phyloP scores from a whole-genome alignment of 1,284 basidiomycete species.

The Takashimella tepidaria region DNA sequence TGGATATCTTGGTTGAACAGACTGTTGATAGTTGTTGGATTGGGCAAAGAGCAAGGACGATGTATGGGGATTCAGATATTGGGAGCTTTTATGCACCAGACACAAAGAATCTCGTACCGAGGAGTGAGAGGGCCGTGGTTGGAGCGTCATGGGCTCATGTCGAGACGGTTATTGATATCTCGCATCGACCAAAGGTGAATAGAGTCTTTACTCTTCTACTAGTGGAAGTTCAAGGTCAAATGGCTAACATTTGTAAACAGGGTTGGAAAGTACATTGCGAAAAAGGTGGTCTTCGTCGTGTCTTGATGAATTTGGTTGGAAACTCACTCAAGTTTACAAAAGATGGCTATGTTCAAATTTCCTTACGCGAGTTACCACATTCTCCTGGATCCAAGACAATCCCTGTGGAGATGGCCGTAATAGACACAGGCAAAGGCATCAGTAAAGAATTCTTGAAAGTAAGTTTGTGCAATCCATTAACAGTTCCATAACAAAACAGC shows the following conservation, averaged over 20 bases:
- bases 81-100: constrained; percentile 84
- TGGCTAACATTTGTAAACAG: constrained; percentile 45
- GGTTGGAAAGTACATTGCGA: constrained; percentile 88
- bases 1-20: constrained; percentile 87
- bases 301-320: constrained; percentile 92
- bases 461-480: too few species aligned
- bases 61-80: constrained; percentile 65
- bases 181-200: constrained; percentile 60
- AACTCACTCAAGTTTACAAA: constrained; percentile 92
- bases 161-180: constrained; percentile 83
- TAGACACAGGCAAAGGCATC: constrained; percentile 90
- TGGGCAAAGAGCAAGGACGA: constrained; percentile 75
- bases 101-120: constrained; percentile 42
- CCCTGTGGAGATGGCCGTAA: constrained; percentile 77
- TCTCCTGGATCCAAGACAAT: constrained; percentile 57
- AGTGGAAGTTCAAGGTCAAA: background rate
- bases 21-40: constrained; percentile 95
- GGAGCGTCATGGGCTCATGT: constrained; percentile 42
- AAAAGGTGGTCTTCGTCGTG: constrained; percentile 82
- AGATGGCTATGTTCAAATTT: constrained; percentile 82
- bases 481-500: too few species aligned
- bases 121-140: constrained; percentile 41
- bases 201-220: background rate
- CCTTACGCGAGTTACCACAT: constrained; percentile 66
- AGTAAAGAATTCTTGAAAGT: constrained; percentile 74